Base-by-base conservation (phyloP, 345 rosid species). In the Gossypium rotundifolium region DNA sequence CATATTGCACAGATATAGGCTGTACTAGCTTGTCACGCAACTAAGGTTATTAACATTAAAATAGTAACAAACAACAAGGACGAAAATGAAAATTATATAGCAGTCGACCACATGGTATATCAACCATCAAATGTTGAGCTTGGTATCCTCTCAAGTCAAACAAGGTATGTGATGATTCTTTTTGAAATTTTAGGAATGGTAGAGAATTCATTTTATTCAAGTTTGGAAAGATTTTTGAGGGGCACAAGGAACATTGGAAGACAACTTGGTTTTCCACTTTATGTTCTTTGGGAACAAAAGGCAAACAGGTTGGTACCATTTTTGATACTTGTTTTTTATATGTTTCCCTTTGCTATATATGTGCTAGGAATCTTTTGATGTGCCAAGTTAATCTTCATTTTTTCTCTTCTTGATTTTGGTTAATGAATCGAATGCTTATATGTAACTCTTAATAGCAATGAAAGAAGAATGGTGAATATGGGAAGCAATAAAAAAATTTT, bases 61-160 rank as follows among this genome's bases (percentile, higher is more conserved):
- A 49, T n/a, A 23, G 59, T 27, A 20, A 13, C 8, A 29, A 13
- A 27, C 65, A 12, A 13, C 2, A 13, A 66, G 38, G 22, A 10
- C 7, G 42, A 66, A 66, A 64, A 7, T 14, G 25, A 44, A 20
- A 44, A 65, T 6, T 68, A 13, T 25, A 67, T 4, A 0, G 73
- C 14, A 13, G 57, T 67, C 23, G 71, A 51, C 55, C 10, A 25
- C 25, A 51, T 25, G 44, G 38, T 14, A 46, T 67, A 11, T 65
- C 70, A 67, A 46, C 81, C 81, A 59, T 64, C 64, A 12, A 74
- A 45, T 67, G 72, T 67, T 51, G 60, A 23, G 74, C 52, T 7
- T 60, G 16, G 55, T 12, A 57, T 71, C 11, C 46, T n/a, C 61
- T 11, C 61, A 72, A 77, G 77, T 78, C 79, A 73, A 72, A 69